phyloP scores from a whole-genome alignment of 495 filamentous ascomycete species.

The Podospora pseudoanserina region DNA sequence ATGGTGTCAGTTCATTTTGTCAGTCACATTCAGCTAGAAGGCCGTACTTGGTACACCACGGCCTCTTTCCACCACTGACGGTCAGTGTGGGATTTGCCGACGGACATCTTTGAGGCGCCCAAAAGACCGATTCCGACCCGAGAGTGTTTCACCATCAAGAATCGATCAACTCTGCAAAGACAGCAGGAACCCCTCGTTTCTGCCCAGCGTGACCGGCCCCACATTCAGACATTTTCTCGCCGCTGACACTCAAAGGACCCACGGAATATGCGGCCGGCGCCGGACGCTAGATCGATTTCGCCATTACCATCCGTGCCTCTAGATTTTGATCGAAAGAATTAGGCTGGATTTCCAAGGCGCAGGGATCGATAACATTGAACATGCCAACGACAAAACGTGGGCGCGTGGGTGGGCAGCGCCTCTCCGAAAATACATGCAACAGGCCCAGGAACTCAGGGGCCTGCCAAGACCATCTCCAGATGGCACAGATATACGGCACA shows the following conservation, averaged over 20 bases:
- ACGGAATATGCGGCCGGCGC: background rate
- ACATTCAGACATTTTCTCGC: background rate
- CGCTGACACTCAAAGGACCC: background rate
- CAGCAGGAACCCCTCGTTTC: background rate
- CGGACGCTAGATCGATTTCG: background rate
- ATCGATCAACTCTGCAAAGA: background rate
- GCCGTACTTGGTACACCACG: background rate
- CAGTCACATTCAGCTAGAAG: background rate
- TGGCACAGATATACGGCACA: background rate
- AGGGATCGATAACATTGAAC: background rate
- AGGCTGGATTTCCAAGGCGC: background rate
- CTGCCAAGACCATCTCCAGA: background rate
- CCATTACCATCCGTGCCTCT: background rate
- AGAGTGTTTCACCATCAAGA: background rate
- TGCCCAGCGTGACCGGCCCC: background rate
- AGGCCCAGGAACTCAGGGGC: background rate
- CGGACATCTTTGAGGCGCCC: background rate
- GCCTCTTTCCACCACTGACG: background rate
- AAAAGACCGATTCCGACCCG: background rate
- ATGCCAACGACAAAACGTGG: too few relatives aligned
- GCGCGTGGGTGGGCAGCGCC: background rate
- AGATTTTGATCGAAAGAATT: background rate
- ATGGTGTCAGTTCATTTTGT: background rate
- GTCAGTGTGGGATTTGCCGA: background rate
- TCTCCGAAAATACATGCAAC: slow-evolving; percentile 5